A percentile compares a stretch with the other conserved stretches of the same genome.
Conservation (phyloP, 2,329 filamentous ascomycete genomes). For the Bimuria novae-zelandiae region DNA sequence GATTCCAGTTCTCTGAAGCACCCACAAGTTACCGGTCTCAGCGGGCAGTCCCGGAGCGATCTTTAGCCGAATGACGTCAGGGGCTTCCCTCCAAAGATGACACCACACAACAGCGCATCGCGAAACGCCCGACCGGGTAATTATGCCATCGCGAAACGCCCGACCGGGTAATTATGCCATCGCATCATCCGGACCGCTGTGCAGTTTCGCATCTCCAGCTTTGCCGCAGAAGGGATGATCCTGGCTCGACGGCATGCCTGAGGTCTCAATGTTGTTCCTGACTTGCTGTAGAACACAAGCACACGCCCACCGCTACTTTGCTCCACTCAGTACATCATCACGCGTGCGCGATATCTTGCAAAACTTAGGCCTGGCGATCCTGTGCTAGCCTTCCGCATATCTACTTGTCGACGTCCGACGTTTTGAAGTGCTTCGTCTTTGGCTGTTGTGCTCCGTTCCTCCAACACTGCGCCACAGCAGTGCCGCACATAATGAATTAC, state of each 20-base stretch:
- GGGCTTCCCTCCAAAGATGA: background rate
- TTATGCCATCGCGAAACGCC: background rate
- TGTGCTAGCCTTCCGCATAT: background rate
- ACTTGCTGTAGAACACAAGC: background rate
- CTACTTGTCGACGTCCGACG: background rate
- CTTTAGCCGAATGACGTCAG: constrained; percentile 7
- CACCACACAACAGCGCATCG: background rate
- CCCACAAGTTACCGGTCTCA: background rate
- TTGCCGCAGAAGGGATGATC: background rate
- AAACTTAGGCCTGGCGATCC: background rate
- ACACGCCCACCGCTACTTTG: constrained; percentile 5
- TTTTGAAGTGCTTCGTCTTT: background rate
- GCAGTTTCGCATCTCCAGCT: background rate
- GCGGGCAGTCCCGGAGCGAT: background rate
- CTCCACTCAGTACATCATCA: constrained; percentile 7
- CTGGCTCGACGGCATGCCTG: background rate
- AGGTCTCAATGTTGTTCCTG: background rate
- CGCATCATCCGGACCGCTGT: background rate
- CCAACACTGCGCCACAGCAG: background rate
- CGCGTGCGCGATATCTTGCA: constrained; percentile 1
- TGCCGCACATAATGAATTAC: constrained; percentile 45
- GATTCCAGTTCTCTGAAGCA: background rate
- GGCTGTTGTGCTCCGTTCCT: no score
- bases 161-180: constrained; percentile 1
- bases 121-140: constrained; percentile 4